Evolutionary conservation across 257 asterid species (phyloP), one percentile per base, ranked within the genome.

Genomic region (Oldenlandia corymbosa): DNA sequence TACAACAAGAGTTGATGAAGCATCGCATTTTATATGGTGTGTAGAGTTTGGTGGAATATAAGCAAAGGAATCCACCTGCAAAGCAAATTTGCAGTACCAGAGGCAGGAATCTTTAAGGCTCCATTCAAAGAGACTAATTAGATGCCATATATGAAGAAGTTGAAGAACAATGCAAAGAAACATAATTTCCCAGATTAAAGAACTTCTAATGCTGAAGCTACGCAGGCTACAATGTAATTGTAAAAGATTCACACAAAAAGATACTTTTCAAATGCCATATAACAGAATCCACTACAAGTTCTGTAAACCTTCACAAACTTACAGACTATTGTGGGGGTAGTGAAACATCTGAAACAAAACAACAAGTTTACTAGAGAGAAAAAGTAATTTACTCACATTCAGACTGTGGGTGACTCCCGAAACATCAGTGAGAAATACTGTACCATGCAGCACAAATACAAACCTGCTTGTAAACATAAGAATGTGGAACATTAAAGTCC

Each of bases 1-100:
- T 65, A 90, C 70, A 67, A 93, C 75, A 67, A 84, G 83, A 43
- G 85, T 78, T 62, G 95, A 85, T 26, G 94, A 54, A 41, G 83
- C 79, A 76, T 82, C 86, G n/a, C 87, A 76, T 32, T 76, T 75
- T 66, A 90, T 62, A 10, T 77, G 56, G 73, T 87, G 95, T 37
- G 78, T 77, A 12, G 70, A 72, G 73, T 85, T 85, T 39, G 97
- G 95, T 68, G 97, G 99, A 66, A 93, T 81, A 76, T 89, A 93
- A 64, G 92, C 96, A 71, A 85, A 93, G 8, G 92, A 90, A 73
- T 87, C 97, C 83, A 87, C 97, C 99, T 91, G 80, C 76, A 80
- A 59, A 60, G 23, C 5, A 49, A 48, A 28, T 30, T 37, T 30
- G 60, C 49, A 52, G 20, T 56, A 30, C 12, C 49, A 58, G 11